Conservation (phyloP, 2,329 filamentous ascomycete genomes). For the Orbilia blumenaviensis region DNA sequence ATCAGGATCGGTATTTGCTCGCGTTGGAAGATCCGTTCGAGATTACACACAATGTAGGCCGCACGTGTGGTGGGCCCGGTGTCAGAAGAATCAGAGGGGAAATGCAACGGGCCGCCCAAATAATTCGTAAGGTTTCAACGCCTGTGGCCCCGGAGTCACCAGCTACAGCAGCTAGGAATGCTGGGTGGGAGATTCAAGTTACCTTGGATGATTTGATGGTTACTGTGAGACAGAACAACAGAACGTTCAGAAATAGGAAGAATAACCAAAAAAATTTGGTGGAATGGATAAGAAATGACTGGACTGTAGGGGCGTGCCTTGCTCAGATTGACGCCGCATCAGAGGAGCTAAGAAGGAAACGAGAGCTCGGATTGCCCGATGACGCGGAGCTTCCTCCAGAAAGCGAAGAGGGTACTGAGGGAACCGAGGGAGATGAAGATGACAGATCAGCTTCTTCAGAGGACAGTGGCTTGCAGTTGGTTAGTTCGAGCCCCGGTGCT, state of each 20-base stretch:
- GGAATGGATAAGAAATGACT: conserved; percentile 40
- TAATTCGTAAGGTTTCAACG: conserved; percentile 54
- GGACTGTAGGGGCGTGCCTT: conserved; percentile 41
- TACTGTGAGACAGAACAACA: conserved; percentile 32
- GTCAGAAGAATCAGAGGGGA: conserved; percentile 56
- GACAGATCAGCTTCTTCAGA: conserved; percentile 20
- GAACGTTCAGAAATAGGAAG: conserved; percentile 41
- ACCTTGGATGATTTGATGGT: conserved; percentile 37
- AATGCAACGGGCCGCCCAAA: conserved; percentile 56
- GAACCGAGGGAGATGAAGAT: conserved; percentile 20
- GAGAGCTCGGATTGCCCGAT: conserved; percentile 42
- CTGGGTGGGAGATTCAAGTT: conserved; percentile 31
- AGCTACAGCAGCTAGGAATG: background rate
- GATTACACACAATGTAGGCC: conserved; percentile 83
- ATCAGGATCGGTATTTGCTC: conserved; percentile 73
- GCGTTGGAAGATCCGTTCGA: conserved; percentile 95
- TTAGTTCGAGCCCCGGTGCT: background rate
- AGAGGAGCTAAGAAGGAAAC: conserved; percentile 28
- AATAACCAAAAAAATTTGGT: conserved; percentile 49
- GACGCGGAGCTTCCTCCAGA: conserved; percentile 46
- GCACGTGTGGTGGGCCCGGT: conserved; percentile 65
- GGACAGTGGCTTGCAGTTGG: conserved; percentile 6
- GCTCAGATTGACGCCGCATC: conserved; percentile 43
- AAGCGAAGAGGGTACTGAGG: conserved; percentile 33
- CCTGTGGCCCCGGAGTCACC: background rate